phyloP scores from a whole-genome alignment of 805 yeast genomes.

The Scheffersomyces stipitis region DNA sequence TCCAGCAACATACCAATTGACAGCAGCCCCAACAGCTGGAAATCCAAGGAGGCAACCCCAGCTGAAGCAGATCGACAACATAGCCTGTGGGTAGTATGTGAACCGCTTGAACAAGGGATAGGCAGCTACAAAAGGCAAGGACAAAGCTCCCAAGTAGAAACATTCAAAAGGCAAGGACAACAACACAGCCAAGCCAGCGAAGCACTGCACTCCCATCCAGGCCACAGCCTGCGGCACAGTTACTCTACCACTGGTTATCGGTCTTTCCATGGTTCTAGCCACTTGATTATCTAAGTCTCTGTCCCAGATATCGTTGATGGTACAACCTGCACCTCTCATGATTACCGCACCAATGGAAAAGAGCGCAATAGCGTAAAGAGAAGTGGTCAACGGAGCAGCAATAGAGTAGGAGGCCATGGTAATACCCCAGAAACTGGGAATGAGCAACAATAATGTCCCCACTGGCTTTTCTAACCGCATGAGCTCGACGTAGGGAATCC shows the following conservation, averaged over 20 bases:
- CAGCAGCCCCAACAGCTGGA: constrained; percentile 88
- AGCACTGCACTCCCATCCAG: constrained; percentile 73
- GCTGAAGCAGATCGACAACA: constrained; percentile 76
- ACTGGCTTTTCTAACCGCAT: constrained; percentile 93
- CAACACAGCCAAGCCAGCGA: constrained; percentile 70
- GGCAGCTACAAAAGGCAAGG: constrained; percentile 75
- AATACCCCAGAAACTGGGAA: constrained; percentile 93
- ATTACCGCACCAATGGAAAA: constrained; percentile 84
- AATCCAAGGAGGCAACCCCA: constrained; percentile 96
- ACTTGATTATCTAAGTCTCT: constrained; percentile 81
- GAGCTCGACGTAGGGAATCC: constrained; percentile 89
- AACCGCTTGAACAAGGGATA: constrained; percentile 94
- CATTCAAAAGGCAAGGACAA: constrained; percentile 76
- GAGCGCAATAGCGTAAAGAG: constrained; percentile 60
- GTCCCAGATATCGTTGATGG: constrained; percentile 88
- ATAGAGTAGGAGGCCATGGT: constrained; percentile 80
- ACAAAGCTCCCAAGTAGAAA: constrained; percentile 77
- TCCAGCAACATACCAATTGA: constrained; percentile 72
- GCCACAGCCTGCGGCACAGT: constrained; percentile 63
- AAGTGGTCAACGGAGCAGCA: constrained; percentile 65
- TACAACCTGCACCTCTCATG: constrained; percentile 98
- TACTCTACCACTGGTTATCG: constrained; percentile 88
- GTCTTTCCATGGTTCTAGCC: constrained; percentile 84
- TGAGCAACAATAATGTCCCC: constrained; percentile 81
- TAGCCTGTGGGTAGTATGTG: constrained; percentile 92